Evolutionary conservation across 306 rosid species (phyloP), one percentile per base, ranked within the genome.

Genomic region (Alnus glutinosa): DNA sequence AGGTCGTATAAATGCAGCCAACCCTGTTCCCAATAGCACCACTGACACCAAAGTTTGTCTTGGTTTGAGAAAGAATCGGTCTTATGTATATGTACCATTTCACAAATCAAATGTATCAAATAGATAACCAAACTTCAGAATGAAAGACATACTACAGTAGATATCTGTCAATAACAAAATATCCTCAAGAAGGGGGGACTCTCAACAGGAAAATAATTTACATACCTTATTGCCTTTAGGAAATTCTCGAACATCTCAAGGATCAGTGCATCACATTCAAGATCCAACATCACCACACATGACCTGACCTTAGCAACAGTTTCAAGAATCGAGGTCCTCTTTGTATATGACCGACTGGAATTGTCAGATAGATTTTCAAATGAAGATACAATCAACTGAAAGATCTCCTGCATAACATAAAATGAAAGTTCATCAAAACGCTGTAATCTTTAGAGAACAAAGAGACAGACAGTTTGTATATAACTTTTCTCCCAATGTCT

Each of bases 281-380:
- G 96, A 87, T 94, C 98, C 77, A 94, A 82, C 98, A 94, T 94
- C 59, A 94, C 97, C 62, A 92, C 97, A 58, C 98, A 94, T 1
- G 95, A 92, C 85, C 98, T 85, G 79, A 94, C 97, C 84, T 92
- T 94, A 0, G 97, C 97, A 84, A 92, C 97, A 57, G 97, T 92
- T 84, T 94, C 97, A 37, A 94, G 92, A 79, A 94, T 92, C 8
- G 97, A 77, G 59, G 77, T 74, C 78, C 95, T 87, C 91, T 91
- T 94, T 61, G 61, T 44, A 79, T 83, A 92, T 39, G 97, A 92
- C 13, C 80, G 92, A 74, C 93, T 88, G 44, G 87, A 82, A 80
- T 86, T 77, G 79, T 94, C 97, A 77, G 82, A 61, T 42, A 94
- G 83, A 85, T 90, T 86, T 86, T 94, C 97, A 86, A 94, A 92